Evolutionary conservation across 1,284 basidiomycete genomes (phyloP).

Genomic region (Leccinum pachyderme): DNA sequence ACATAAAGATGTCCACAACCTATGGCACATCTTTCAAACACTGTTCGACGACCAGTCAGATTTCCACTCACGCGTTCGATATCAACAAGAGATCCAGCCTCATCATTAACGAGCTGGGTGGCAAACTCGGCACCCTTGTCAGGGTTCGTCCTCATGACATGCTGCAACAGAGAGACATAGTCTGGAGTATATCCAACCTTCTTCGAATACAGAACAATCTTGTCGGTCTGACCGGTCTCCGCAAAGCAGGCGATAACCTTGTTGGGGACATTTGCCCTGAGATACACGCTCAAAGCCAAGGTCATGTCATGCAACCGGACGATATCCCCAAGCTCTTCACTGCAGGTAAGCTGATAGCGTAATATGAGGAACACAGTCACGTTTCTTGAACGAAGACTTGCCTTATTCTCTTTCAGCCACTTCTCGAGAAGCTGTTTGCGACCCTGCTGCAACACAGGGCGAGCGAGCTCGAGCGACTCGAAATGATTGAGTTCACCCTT

Average conservation of each 20-base stretch:
- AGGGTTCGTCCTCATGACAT: conserved; percentile 94
- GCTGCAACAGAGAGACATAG: conserved; percentile 93
- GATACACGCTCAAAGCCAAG: conserved; percentile 96
- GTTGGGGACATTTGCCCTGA: conserved; percentile 97
- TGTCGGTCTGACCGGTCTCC: conserved; percentile 98
- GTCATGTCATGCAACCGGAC: conserved; percentile 97
- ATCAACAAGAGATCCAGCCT: conserved; percentile 90
- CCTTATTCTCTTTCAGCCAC: conserved; percentile 99
- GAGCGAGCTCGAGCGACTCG: conserved; percentile 94
- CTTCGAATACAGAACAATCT: conserved; percentile 98
- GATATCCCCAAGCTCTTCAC: conserved; percentile 97
- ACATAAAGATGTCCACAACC: conserved; percentile 99
- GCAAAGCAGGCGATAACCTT: conserved; percentile 99
- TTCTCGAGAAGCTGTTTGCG: conserved; percentile 98
- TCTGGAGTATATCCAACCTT: conserved; percentile 96
- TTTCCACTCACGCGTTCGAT: conserved; percentile 73
- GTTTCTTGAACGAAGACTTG: conserved; percentile 25
- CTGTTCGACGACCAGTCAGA: not conserved
- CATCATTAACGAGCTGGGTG: conserved; percentile 92
- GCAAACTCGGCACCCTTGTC: conserved; percentile 99
- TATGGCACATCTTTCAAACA: conserved; percentile 29
- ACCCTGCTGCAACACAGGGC: conserved; percentile 95
- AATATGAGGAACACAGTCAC: conserved; percentile 12
- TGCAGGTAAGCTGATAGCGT: conserved; percentile 81
- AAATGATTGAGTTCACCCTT: conserved; percentile 97